Percentiles rank a stretch among this genome's conserved stretches.
phyloP scores from a whole-genome alignment of 1,139 yeast genomes.

The Yamadazyma trypodendri region DNA sequence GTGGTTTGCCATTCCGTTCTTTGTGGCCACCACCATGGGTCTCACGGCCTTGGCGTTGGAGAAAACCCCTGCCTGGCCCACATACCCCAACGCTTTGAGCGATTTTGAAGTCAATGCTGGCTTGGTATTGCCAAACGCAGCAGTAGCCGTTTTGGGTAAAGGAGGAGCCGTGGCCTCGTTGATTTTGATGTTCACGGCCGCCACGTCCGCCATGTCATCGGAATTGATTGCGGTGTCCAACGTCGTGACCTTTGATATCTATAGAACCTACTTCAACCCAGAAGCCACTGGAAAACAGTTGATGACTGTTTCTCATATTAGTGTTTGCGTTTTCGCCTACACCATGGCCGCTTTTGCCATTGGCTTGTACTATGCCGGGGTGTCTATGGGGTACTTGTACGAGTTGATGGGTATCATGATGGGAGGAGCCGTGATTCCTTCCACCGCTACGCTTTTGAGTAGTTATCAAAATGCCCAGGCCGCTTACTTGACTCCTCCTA shows the following conservation, averaged over 20 bases:
- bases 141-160: slow-evolving; percentile 77
- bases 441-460: slow-evolving; percentile 70
- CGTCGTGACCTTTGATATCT: slow-evolving; percentile 79
- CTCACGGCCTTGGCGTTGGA: slow-evolving; percentile 75
- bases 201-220: slow-evolving; percentile 79
- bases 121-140: slow-evolving; percentile 81
- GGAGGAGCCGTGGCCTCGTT: slow-evolving; percentile 85
- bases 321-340: slow-evolving; percentile 65
- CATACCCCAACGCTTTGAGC: slow-evolving; percentile 66
- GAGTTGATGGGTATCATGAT: slow-evolving; percentile 87
- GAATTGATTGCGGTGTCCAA: slow-evolving; percentile 87
- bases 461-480: slow-evolving; percentile 62
- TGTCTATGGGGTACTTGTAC: slow-evolving; percentile 82
- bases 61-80: slow-evolving; percentile 67
- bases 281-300: slow-evolving; percentile 70
- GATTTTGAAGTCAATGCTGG: slow-evolving; percentile 76
- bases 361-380: slow-evolving; percentile 78
- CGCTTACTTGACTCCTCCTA: slow-evolving; percentile 58
- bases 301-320: slow-evolving; percentile 62
- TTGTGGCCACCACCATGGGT: slow-evolving; percentile 82
- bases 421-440: slow-evolving; percentile 82
- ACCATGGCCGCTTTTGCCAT: slow-evolving; percentile 79
- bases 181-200: slow-evolving; percentile 78
- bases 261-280: slow-evolving; percentile 77
- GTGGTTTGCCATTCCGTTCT: slow-evolving; percentile 89